Base-by-base conservation (phyloP, 495 filamentous ascomycete genomes). In the Halenospora varia region DNA sequence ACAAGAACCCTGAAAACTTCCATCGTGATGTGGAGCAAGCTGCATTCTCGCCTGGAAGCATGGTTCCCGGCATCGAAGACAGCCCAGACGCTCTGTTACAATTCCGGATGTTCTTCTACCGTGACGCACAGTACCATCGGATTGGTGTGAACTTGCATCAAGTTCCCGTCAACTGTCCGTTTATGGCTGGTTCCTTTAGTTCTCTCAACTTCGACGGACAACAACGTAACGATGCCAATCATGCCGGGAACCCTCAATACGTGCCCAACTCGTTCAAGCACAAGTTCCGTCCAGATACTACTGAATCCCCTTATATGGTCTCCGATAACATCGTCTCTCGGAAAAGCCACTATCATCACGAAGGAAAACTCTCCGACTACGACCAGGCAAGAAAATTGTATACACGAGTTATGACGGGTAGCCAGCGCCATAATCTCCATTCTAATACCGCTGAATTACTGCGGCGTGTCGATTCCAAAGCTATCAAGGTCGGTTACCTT, bases 1-100 rank as follows among this genome's bases (percentile, higher is more conserved):
- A 87, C 73, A 84, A 81, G 66, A 88, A 89, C 68, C 73, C 75
- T 0, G 77, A 87, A 53, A 83, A 55, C 40, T 55, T 45, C 52
- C 41, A 45, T 25, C 39, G 39, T 15, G 52, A 55, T 51, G 71
- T 79, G 35, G 75, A 80, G 54, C 77, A 79, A 65, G 75, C 77
- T 10, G 76, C 77, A 3, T 80, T 79, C 66, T 73, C 69, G 4
- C 76, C 76, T 2, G 71, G 74, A 2, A 74, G 66, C 56, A 72
- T 81, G 71, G 76, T 78, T 0, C 78, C 78, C 2, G 77, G 78
- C 19, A 72, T 79, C 24, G 77, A 79, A 58, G 69, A 75, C 48
- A 70, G 65, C n/a, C 70, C 74, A 0, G 77, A 81, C 62, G 74
- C 71, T 25, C 64, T 80, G 0, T 68, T 81, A 2, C 78, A 80